These are phyloP conservation scores for Diplodia seriata DNA, from an alignment of 2,329 filamentous ascomycete species.

Conservation along the genomic window DNA sequence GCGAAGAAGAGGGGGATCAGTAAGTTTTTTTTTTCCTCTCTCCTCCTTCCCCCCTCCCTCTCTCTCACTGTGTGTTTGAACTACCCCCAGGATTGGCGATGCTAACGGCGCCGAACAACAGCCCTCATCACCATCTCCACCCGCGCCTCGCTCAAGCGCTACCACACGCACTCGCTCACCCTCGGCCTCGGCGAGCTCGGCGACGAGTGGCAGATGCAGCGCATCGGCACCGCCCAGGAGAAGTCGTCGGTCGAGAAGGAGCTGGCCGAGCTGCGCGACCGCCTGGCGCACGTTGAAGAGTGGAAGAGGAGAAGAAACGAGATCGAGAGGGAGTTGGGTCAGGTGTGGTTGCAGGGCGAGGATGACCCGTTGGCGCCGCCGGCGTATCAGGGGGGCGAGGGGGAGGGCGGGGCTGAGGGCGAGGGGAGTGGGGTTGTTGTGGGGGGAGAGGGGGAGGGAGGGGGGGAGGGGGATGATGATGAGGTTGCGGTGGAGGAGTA, in stretches of 20 bases:
- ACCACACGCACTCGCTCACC: constrained; percentile 89
- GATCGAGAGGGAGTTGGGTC: constrained; percentile 80
- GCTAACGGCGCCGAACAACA: too few species aligned
- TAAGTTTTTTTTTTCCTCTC: too few species aligned
- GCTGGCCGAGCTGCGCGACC: constrained; percentile 80
- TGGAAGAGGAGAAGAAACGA: constrained; percentile 81
- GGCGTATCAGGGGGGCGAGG: constrained; percentile 40
- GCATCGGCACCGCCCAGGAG: constrained; percentile 91
- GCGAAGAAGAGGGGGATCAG: constrained; percentile 94
- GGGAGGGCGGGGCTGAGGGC: constrained; percentile 9
- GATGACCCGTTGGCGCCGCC: constrained; percentile 48
- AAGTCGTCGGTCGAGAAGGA: constrained; percentile 94
- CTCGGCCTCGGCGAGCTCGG: constrained; percentile 81
- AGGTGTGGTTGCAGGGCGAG: constrained; percentile 63
- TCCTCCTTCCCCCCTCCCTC: too few species aligned
- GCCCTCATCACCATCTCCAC: constrained; percentile 95
- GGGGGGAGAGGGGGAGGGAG: constrained; percentile 11
- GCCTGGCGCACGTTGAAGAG: constrained; percentile 78
- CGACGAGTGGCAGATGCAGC: constrained; percentile 90
- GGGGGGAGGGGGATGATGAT: constrained; percentile 5
- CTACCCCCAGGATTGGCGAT: too few species aligned
- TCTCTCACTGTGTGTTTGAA: too few species aligned
- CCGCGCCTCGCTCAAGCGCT: constrained; percentile 90
- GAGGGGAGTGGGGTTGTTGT: constrained; percentile 9
- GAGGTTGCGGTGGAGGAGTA: constrained; percentile 20